Conservation (phyloP, 176 grass and related monocot genomes). For the Dactylis glomerata region DNA sequence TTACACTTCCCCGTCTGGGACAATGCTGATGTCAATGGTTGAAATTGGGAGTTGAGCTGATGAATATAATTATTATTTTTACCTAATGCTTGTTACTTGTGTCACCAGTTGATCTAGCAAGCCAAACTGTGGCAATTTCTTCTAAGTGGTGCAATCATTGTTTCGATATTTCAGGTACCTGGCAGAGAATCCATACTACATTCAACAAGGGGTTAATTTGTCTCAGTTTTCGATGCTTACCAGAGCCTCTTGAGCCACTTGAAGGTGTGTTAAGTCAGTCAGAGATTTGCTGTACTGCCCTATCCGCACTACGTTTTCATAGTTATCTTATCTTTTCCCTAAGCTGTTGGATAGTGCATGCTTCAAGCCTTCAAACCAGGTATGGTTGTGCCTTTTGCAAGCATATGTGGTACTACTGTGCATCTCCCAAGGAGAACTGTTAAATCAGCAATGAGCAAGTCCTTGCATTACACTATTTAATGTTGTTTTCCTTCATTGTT, state of each 20-base stretch:
- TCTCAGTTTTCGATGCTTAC: conserved; percentile 60
- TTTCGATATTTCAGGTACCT: conserved; percentile 51
- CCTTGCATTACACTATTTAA: conserved; percentile 13
- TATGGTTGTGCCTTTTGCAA: background rate
- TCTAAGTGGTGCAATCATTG: background rate
- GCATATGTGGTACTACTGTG: background rate
- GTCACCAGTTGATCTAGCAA: conserved; percentile 2
- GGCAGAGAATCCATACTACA: conserved; percentile 46
- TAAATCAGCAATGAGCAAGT: background rate
- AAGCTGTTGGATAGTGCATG: background rate
- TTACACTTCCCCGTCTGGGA: conserved; percentile 62
- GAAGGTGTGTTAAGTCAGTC: conserved; percentile 37
- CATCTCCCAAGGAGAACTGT: background rate
- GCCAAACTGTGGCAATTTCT: background rate
- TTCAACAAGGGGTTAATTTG: conserved; percentile 43
- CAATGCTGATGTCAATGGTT: conserved; percentile 51
- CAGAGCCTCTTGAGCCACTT: conserved; percentile 20
- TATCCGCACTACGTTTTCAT: background rate
- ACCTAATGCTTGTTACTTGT: background rate
- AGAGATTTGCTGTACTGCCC: background rate
- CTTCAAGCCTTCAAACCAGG: conserved; percentile 6
- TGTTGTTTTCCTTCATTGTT: background rate
- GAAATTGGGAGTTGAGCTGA: conserved; percentile 49
- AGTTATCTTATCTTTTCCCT: background rate
- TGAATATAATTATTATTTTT: conserved; percentile 1